Base-by-base conservation (phyloP, 768 basidiomycete species). In the Lentinula raphanica region DNA sequence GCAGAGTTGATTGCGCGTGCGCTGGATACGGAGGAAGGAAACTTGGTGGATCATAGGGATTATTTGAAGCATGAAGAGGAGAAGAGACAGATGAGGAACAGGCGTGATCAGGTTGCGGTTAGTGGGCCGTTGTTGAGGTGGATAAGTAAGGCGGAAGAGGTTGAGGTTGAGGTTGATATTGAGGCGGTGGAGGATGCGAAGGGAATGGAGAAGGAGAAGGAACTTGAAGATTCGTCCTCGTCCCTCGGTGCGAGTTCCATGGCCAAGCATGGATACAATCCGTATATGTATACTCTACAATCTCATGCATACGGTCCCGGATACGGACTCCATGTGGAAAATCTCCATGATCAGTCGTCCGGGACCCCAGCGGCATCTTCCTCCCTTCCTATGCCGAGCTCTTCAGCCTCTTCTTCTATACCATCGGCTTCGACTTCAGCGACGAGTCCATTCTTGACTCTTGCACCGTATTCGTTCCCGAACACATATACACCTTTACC, bases 1-100 rank as follows among this genome's bases (percentile, higher is more conserved):
- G 88, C 82, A n/a, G 90, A 94, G 64, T 80, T 94, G 7, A 88
- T 95, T 58, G 85, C 84, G 2, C 83, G 83, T 6, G 93, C 93
- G 0, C 80, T 94, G 17, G 90, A 93, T 64, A 91, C 86, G 54
- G 93, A 94, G 69, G 92, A 93, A 69, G 85, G 87, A 0, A 95
- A 95, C 67, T 84, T 87, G 21, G 77, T 78, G 5, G 86, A 91
- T 48, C 90, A 94, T 61, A 77, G 82, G 35, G 82, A 92, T 63
- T 94, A 94, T 66, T 82, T 94, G 28, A 81, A 78, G 50, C 71
- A 84, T 2, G 93, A 95, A 63, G 92, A 91, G 65, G 90, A 92
- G 71, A 92, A 90, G 63, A 83, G 91, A 7, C 84, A 81, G 65
- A 9, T 39, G 27, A 83, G 83, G 31, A 86, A 82, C 25, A 76